Base-by-base conservation (phyloP, 2,329 filamentous ascomycete species). In the Trichoderma brevicompactum region DNA sequence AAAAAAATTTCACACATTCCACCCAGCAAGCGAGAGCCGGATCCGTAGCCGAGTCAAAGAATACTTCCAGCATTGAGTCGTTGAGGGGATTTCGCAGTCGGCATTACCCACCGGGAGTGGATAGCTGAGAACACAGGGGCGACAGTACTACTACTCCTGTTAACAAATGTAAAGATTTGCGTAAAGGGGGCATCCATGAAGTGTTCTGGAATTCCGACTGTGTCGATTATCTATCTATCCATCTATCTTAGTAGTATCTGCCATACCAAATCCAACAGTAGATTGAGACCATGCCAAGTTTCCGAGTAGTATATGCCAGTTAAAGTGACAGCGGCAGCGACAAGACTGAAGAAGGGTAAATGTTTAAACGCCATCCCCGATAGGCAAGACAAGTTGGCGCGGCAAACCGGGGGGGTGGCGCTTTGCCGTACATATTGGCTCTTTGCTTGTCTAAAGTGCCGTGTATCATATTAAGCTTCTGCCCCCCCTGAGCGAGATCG, bases 401-500 rank as follows among this genome's bases (percentile, higher is more conserved):
- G 23, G 23, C 23, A 28, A 28, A 28, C 23, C 23, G 23, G 23
- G 23, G 23, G 23, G 23, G 23, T 28, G 23, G 23, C 23, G 23
- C 23, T 28, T 3, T 5, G 2, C 23, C 23, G 23, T 28, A 28
- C 23, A 28, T 3, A 28, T 28, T 28, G 23, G 5, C 23, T 28
- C 23, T 28, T 28, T 28, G 23, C 23, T 44, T 19, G n/a, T 19
- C 6, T 44, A 44, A 15, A 44, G 43, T 44, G 43, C 43, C 23
- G 23, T 28, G 23, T 28, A 44, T 44, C 3, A 48, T 17, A 38
- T 48, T 36, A 19, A 38, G 17, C 48, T 40, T 9, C 7, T 23
- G 15, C 34, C 4, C 13, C 43, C 55, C 43, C 32, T 38, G 43
- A 59, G 43, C 55, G 55, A 48, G 43, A 59, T 38, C 55, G 43